Percentiles rank a stretch among this genome's conserved stretches.
These are phyloP conservation scores for Curvularia sp. DNA, from an alignment of 2,329 filamentous ascomycete genomes.

Conservation along the genomic window DNA sequence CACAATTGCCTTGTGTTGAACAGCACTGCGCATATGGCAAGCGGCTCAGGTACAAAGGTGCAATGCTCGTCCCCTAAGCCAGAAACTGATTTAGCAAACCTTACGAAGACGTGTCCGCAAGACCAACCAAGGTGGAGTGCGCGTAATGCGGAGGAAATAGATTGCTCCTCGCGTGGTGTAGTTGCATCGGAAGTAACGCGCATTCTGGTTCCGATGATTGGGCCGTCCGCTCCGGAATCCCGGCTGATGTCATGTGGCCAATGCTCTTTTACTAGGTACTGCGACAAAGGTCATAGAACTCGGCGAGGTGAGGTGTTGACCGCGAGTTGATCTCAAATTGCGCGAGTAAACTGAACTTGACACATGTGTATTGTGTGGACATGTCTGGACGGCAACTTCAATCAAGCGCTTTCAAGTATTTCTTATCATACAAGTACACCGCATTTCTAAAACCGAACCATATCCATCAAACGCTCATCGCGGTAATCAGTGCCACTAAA, in stretches of 20 bases:
- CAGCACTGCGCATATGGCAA: not conserved
- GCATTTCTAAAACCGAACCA: not conserved
- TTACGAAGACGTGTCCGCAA: slow-evolving; percentile 21
- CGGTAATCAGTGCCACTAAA: not conserved
- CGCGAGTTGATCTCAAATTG: too few relatives aligned
- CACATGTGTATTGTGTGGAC: too few relatives aligned
- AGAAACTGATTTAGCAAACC: not conserved
- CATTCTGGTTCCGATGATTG: slow-evolving; percentile 26
- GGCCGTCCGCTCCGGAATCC: slow-evolving; percentile 4
- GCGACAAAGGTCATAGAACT: too few relatives aligned
- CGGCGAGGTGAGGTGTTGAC: too few relatives aligned
- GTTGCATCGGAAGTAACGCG: slow-evolving; percentile 15
- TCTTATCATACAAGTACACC: not conserved
- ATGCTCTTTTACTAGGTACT: too few relatives aligned
- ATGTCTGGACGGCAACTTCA: not conserved
- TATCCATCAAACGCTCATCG: not conserved
- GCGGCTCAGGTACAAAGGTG: not conserved
- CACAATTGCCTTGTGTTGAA: not conserved
- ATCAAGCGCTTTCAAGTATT: too few relatives aligned
- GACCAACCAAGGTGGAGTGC: slow-evolving; percentile 3
- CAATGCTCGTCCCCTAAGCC: not conserved
- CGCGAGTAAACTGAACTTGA: too few relatives aligned
- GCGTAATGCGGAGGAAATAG: slow-evolving; percentile 21
- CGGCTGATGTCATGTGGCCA: slow-evolving; percentile 23
- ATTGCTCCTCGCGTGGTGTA: slow-evolving; percentile 18